phyloP scores from a whole-genome alignment of 192 early-diverging fungal species.

The Coemansia sp. region DNA sequence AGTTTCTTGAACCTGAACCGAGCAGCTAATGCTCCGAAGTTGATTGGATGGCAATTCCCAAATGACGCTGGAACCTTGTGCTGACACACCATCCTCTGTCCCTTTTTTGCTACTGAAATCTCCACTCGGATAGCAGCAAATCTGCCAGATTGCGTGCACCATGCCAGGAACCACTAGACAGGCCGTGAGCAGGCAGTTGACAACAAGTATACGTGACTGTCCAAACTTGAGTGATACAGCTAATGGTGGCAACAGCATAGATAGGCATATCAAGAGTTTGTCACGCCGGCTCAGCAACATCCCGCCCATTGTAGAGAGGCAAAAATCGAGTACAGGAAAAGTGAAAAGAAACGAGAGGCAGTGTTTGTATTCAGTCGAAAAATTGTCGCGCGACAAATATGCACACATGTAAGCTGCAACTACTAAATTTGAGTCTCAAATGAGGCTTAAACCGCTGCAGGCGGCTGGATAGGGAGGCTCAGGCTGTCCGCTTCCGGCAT shows the following conservation, averaged over 20 bases:
- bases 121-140: conserved; percentile 34
- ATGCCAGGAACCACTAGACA: conserved; percentile 33
- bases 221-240: conserved; percentile 44
- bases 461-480: too few relatives aligned
- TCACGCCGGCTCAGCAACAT: conserved; percentile 39
- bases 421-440: too few relatives aligned
- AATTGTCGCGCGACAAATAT: too few relatives aligned
- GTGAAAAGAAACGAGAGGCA: too few relatives aligned
- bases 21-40: conserved; percentile 33
- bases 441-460: too few relatives aligned
- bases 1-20: conserved; percentile 24
- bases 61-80: conserved; percentile 31
- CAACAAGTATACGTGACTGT: conserved; percentile 22
- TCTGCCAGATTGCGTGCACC: conserved; percentile 30
- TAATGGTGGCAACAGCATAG: conserved; percentile 17
- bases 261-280: conserved; percentile 25
- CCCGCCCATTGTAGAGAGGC: too few relatives aligned
- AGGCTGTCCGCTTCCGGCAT: too few relatives aligned
- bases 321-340: too few relatives aligned
- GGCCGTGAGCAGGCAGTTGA: conserved; percentile 30
- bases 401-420: too few relatives aligned
- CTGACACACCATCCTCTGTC: conserved; percentile 8
- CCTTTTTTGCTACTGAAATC: conserved; percentile 23
- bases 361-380: too few relatives aligned
- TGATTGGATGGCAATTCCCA: conserved; percentile 41